A percentile compares a stretch with the other conserved stretches of the same genome.
phyloP scores from a whole-genome alignment of 257 asterid genomes.

The Solanum medicagineum region DNA sequence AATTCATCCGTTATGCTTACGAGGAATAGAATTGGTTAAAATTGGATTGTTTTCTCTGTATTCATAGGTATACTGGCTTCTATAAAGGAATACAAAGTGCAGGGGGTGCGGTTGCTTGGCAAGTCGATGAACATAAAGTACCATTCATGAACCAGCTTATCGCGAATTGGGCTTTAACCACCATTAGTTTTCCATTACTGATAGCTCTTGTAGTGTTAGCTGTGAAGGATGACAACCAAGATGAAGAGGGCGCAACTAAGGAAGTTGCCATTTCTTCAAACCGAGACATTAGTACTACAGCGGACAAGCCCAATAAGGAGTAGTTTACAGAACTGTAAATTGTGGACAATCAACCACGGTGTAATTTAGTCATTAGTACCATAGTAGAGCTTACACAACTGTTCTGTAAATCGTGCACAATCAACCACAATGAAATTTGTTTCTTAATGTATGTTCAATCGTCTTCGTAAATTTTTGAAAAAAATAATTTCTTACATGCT shows the following conservation, averaged over 20 bases:
- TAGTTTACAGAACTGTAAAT: neutral
- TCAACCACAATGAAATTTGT: neutral
- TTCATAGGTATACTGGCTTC: conserved; percentile 38
- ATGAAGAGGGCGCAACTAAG: conserved; percentile 3
- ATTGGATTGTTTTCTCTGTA: neutral
- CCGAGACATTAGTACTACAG: neutral
- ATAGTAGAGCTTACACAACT: neutral
- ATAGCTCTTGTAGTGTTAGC: conserved; percentile 32
- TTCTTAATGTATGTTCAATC: neutral
- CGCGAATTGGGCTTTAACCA: conserved; percentile 43
- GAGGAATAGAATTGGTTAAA: neutral
- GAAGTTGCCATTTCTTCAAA: neutral
- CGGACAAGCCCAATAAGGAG: neutral
- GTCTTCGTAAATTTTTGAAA: neutral
- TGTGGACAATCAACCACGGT: neutral
- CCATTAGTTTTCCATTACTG: conserved; percentile 44
- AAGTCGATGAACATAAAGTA: conserved; percentile 40
- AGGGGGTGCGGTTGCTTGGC: conserved; percentile 69
- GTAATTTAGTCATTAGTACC: neutral
- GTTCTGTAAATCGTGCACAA: neutral
- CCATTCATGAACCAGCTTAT: conserved; percentile 32
- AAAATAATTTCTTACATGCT: neutral
- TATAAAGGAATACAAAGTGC: conserved; percentile 73
- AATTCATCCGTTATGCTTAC: neutral
- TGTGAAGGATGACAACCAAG: conserved; percentile 37